phyloP scores from a whole-genome alignment of 306 rosid species.

The Castanea crenata region DNA sequence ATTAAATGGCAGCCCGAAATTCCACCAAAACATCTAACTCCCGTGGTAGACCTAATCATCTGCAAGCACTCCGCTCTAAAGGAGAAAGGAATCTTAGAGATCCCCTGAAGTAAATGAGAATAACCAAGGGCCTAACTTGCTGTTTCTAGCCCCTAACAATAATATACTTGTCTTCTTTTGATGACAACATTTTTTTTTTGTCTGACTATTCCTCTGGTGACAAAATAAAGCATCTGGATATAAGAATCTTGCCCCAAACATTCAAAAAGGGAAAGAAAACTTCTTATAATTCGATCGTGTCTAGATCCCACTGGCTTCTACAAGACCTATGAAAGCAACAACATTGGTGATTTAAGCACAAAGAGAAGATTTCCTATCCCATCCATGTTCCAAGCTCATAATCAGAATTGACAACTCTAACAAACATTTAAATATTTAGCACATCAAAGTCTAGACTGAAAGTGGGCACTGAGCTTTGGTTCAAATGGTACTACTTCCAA shows the following conservation, averaged over 20 bases:
- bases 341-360: not conserved
- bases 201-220: not conserved
- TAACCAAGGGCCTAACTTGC: not conserved
- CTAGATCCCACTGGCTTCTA: not conserved
- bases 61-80: not conserved
- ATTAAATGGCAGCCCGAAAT: not conserved
- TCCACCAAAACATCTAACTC: not conserved
- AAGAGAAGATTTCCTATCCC: not conserved
- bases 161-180: not conserved
- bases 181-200: not conserved
- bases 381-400: not conserved
- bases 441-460: not conserved
- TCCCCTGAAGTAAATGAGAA: not conserved
- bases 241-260: not conserved
- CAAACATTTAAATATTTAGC: not conserved
- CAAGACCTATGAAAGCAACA: not conserved
- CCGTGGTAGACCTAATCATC: not conserved
- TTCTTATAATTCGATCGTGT: not conserved
- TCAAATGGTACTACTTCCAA: no score
- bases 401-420: not conserved
- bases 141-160: not conserved
- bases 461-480: not conserved
- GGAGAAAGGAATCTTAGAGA: not conserved
- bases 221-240: not conserved
- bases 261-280: not conserved